phyloP scores from a whole-genome alignment of 768 basidiomycete genomes.

The Rickenella mellea region DNA sequence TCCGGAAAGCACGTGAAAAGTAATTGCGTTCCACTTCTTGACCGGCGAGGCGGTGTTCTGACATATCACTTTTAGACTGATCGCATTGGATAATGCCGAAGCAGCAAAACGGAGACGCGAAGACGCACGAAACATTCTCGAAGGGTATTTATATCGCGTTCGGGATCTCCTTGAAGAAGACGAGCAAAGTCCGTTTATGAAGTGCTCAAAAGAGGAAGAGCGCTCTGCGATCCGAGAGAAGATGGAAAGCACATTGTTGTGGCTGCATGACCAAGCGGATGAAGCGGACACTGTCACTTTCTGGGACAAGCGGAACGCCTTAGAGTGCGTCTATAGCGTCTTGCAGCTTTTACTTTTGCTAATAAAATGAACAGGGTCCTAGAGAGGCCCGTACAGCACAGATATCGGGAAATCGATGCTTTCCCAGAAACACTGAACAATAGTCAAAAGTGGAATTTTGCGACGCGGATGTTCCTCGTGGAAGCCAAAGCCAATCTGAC shows the following conservation, averaged over 20 bases:
- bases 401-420: slow-evolving; percentile 82
- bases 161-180: slow-evolving; percentile 67
- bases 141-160: slow-evolving; percentile 87
- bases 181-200: slow-evolving; percentile 69
- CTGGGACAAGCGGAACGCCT: slow-evolving; percentile 60
- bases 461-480: slow-evolving; percentile 72
- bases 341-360: background rate
- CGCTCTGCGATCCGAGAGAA: slow-evolving; percentile 53
- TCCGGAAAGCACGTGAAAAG: slow-evolving; percentile 65
- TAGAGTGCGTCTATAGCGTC: slow-evolving; percentile 61
- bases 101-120: slow-evolving; percentile 67
- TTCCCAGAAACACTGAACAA: slow-evolving; percentile 79
- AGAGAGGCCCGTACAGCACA: slow-evolving; percentile 75
- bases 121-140: slow-evolving; percentile 85
- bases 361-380: slow-evolving; percentile 38
- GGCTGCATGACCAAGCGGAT: slow-evolving; percentile 83
- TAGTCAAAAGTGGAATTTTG: slow-evolving; percentile 85
- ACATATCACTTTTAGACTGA: slow-evolving; percentile 55
- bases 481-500: slow-evolving; percentile 74
- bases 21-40: slow-evolving; percentile 22
- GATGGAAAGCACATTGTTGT: slow-evolving; percentile 65
- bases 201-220: slow-evolving; percentile 72
- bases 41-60: background rate
- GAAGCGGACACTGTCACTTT: slow-evolving; percentile 69
- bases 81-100: slow-evolving; percentile 72